Conservation (phyloP, 2,329 filamentous ascomycete genomes). For the Pseudogymnoascus verrucosus region DNA sequence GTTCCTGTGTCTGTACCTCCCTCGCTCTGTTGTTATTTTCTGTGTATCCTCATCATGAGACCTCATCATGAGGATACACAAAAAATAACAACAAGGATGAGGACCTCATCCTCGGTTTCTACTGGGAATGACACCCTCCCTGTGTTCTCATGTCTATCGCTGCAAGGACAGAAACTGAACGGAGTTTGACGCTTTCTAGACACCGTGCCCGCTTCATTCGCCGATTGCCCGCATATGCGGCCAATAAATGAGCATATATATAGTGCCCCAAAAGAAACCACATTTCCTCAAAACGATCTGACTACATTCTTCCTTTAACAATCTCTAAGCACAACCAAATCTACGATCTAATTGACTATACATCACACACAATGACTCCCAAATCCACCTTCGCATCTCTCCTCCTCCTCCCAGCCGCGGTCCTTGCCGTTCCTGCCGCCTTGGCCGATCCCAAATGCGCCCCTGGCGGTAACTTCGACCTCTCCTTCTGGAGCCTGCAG, state of each 20-base stretch:
- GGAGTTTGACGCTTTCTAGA: neutral
- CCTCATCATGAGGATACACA: no score
- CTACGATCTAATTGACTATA: neutral
- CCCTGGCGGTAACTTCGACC: constrained; percentile 18
- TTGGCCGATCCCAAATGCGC: constrained; percentile 27
- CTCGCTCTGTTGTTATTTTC: neutral
- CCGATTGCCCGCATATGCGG: neutral
- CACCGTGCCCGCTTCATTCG: neutral
- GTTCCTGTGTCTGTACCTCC: neutral
- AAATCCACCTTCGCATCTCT: neutral
- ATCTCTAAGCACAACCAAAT: neutral
- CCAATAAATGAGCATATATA: constrained; percentile 3
- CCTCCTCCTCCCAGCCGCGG: neutral
- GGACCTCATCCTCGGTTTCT: no score
- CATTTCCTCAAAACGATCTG: neutral
- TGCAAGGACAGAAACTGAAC: neutral
- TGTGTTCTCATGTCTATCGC: neutral
- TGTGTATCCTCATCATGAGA: no score
- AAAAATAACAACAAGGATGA: no score
- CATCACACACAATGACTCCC: neutral
- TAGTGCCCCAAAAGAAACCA: neutral
- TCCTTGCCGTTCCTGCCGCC: neutral
- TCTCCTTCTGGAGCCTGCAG: constrained; percentile 8
- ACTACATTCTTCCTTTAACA: neutral
- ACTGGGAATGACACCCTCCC: no score